These are phyloP conservation scores for Acidiella bohemica DNA, from an alignment of 495 filamentous ascomycete species.

Conservation along the genomic window DNA sequence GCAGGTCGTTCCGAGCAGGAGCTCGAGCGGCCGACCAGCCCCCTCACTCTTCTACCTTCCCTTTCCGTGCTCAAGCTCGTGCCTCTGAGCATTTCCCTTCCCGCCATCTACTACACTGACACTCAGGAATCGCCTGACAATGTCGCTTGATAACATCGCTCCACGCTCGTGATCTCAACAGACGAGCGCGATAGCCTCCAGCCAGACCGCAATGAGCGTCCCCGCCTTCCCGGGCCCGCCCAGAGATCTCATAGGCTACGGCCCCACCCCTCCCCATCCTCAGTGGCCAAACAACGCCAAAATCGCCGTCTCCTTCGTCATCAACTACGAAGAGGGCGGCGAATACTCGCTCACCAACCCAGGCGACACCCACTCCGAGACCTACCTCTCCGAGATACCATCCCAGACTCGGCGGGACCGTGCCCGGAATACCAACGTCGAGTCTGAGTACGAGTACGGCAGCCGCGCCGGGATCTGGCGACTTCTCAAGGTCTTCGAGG, in stretches of 20 bases:
- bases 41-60: too few species aligned
- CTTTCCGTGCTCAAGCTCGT: too few species aligned
- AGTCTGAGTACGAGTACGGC: constrained; percentile 32
- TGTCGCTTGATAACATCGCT: too few species aligned
- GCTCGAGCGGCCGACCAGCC: too few species aligned
- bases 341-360: constrained; percentile 24
- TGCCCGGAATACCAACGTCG: constrained; percentile 28
- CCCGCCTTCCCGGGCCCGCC: too few species aligned
- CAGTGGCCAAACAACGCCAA: constrained; percentile 31
- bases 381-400: constrained; percentile 27
- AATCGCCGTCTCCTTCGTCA: constrained; percentile 33
- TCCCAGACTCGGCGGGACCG: constrained; percentile 22
- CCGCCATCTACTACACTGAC: too few species aligned
- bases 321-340: constrained; percentile 32
- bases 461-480: constrained; percentile 29
- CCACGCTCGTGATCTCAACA: too few species aligned
- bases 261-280: neutral
- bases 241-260: neutral
- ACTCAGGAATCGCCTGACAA: too few species aligned
- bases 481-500: constrained; percentile 29
- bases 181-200: too few species aligned
- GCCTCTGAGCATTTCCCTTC: too few species aligned
- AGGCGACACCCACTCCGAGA: constrained; percentile 29
- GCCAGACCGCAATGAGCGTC: too few species aligned
- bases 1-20: too few species aligned